Conservation (phyloP, 805 yeast species). For the Zygotorulaspora sp. region DNA sequence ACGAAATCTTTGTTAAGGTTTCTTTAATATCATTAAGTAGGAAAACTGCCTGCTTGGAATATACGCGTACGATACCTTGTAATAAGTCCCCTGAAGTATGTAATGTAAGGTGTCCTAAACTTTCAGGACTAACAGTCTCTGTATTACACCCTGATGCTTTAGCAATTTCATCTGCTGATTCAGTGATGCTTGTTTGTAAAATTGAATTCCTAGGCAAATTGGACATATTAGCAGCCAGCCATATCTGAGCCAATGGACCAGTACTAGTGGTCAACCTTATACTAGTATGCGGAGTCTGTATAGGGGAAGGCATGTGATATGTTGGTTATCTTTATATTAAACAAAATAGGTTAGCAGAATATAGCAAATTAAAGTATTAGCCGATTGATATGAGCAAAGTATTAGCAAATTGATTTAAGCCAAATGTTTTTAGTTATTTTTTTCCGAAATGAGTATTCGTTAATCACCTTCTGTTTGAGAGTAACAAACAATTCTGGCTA, state of each 20-base stretch:
- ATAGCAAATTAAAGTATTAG: constrained; percentile 1
- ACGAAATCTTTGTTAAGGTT: constrained; percentile 63
- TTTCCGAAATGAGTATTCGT: no score
- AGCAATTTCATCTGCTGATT: constrained; percentile 63
- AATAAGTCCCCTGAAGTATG: constrained; percentile 81
- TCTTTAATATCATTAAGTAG: constrained; percentile 79
- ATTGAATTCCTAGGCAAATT: constrained; percentile 44
- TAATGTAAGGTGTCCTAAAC: constrained; percentile 61
- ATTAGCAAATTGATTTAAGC: not conserved
- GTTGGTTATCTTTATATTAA: no score
- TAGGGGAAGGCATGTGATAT: constrained; percentile 1
- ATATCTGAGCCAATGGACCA: constrained; percentile 84
- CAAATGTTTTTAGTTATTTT: no score
- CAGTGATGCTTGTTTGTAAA: constrained; percentile 62
- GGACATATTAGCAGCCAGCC: constrained; percentile 83
- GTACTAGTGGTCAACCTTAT: constrained; percentile 44
- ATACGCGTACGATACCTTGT: constrained; percentile 82
- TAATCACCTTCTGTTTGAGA: no score
- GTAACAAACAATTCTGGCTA: no score
- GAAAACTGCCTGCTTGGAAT: constrained; percentile 79
- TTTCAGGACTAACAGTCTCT: constrained; percentile 15
- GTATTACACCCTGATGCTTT: constrained; percentile 35
- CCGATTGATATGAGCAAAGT: not conserved
- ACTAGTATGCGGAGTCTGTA: constrained; percentile 7
- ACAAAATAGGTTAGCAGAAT: no score